A percentile compares a stretch with the other conserved stretches of the same genome.
Evolutionary conservation across 2,329 filamentous ascomycete species (phyloP).

Genomic region (Exophiala dermatitidis): DNA sequence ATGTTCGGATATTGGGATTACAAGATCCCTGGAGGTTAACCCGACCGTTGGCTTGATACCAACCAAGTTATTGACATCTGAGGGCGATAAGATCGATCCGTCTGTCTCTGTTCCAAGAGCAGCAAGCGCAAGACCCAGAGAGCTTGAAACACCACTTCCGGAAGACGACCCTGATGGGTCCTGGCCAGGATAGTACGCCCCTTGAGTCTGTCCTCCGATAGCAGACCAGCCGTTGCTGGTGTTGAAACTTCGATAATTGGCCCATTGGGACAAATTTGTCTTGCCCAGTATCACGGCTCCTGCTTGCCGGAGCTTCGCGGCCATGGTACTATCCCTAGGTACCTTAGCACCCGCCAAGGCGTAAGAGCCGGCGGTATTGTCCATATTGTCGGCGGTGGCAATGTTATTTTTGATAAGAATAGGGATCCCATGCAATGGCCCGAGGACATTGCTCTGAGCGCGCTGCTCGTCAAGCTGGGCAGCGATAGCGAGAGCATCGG

Average conservation of each 20-base stretch:
- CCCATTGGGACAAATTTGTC: slow-evolving; percentile 59
- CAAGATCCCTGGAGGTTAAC: slow-evolving; percentile 42
- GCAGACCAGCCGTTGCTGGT: slow-evolving; percentile 56
- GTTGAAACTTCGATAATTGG: slow-evolving; percentile 53
- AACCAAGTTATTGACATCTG: slow-evolving; percentile 52
- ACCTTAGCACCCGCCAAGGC: slow-evolving; percentile 54
- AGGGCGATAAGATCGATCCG: slow-evolving; percentile 56
- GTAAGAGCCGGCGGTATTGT: slow-evolving; percentile 59
- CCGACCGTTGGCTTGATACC: slow-evolving; percentile 61
- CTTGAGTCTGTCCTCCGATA: slow-evolving; percentile 55
- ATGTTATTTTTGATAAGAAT: slow-evolving; percentile 63
- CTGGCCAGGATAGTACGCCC: slow-evolving; percentile 54
- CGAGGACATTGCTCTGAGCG: slow-evolving; percentile 40
- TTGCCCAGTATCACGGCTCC: slow-evolving; percentile 62
- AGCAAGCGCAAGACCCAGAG: slow-evolving; percentile 53
- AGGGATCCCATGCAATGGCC: slow-evolving; percentile 57
- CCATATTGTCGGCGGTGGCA: slow-evolving; percentile 55
- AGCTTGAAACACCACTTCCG: slow-evolving; percentile 55
- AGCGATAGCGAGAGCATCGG: slow-evolving; percentile 48
- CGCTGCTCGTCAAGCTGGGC: slow-evolving; percentile 44
- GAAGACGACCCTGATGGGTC: slow-evolving; percentile 57
- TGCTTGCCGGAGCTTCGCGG: slow-evolving; percentile 52
- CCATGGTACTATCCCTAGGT: slow-evolving; percentile 52
- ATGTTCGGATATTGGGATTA: slow-evolving; percentile 53
- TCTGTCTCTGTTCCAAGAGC: slow-evolving; percentile 58